Evolutionary conservation across 164 flowering plant genomes (phyloP), one percentile per base, ranked within the genome.

Genomic region (Dillenia turbinata): DNA sequence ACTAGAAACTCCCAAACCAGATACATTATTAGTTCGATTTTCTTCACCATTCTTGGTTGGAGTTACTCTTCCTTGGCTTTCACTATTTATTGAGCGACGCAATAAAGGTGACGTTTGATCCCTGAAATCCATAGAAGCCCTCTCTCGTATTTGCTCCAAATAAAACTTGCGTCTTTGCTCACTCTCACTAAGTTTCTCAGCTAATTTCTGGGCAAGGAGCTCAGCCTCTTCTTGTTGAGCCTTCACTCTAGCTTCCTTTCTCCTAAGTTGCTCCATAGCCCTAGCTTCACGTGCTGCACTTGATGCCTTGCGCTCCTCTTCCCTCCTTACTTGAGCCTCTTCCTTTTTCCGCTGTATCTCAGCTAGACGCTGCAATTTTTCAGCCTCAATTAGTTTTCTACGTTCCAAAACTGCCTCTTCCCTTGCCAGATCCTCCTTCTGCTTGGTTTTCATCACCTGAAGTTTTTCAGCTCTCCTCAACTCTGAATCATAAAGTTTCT

Each of bases 221-320:
- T 92, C 98, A 68, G 98, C 95, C 80, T 92, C 98, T 75, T 92
- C 96, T 80, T 86, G 98, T 69, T 83, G 96, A 16, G 98, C 96
- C 79, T 82, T 92, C 44, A 92, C 98, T 68, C 96, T 78, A 63
- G 78, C 85, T 74, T 88, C 92, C 78, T 81, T 86, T 68, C 91
- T 83, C 8, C 93, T 78, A 49, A 84, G 82, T 66, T 92, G 91
- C 72, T 92, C 98, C 44, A 88, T 68, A 17, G 96, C 87, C 77
- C 83, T 84, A 45, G 95, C 98, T 65, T 89, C 98, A 62, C 96
- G 90, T 15, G 95, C 96, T 50, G 91, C 96, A 79, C 95, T 90
- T 57, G 98, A 88, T 53, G 96, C 95, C 72, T 81, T 89, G 48
- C 98, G 82, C 66, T 92, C 98, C 77, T 92, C 98, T 79, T 92